Conservation (phyloP, 352 stramenopile genomes). For the Phytophthora aleatoria region DNA sequence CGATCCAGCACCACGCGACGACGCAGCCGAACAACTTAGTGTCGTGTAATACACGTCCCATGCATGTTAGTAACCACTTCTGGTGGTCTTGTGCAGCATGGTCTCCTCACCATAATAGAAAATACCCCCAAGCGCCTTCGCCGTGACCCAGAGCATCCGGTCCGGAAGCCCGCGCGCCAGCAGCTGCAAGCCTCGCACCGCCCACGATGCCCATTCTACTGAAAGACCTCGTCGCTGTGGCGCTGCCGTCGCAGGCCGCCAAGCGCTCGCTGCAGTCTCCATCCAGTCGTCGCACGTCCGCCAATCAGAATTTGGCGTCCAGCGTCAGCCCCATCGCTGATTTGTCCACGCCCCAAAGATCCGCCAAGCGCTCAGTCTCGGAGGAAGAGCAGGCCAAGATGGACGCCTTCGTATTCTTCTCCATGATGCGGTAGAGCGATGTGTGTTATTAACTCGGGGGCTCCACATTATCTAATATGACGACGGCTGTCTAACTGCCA, state of each 20-base stretch:
- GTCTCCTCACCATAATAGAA: slow-evolving; percentile 50
- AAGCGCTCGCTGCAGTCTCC: slow-evolving; percentile 32
- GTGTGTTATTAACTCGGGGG: neutral
- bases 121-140: slow-evolving; percentile 43
- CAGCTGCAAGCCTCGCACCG: slow-evolving; percentile 34
- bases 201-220: slow-evolving; percentile 44
- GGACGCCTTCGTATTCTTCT: slow-evolving; percentile 49
- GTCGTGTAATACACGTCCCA: slow-evolving; percentile 8
- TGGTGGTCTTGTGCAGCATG: neutral
- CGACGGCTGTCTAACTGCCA: neutral
- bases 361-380: neutral
- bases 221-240: slow-evolving; percentile 41
- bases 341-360: slow-evolving; percentile 10
- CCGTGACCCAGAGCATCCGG: slow-evolving; percentile 24
- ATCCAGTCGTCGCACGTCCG: slow-evolving; percentile 15
- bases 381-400: slow-evolving; percentile 38
- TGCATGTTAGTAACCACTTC: slow-evolving; percentile 10
- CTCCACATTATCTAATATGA: neutral
- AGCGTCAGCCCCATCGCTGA: slow-evolving; percentile 8
- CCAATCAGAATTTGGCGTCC: slow-evolving; percentile 21
- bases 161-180: slow-evolving; percentile 49
- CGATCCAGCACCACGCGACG: slow-evolving; percentile 44
- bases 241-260: slow-evolving; percentile 17
- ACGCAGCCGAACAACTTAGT: slow-evolving; percentile 52
- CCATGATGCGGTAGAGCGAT: slow-evolving; percentile 39